Conservation (phyloP, 2,329 filamentous ascomycete genomes). For the Arthrocladium fulminans region DNA sequence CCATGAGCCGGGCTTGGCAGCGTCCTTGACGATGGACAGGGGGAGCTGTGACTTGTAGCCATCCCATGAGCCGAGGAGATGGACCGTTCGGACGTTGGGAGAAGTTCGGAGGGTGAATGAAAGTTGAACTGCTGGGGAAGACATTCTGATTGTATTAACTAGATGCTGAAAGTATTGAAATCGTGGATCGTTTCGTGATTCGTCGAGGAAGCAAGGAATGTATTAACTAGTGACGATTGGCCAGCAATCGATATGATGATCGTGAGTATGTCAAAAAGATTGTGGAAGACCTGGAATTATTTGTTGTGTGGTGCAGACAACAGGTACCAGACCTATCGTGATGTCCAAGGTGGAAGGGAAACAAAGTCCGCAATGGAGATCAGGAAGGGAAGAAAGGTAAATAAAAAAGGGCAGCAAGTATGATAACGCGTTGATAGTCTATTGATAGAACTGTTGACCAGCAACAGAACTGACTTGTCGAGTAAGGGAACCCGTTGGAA, state of each 20-base stretch:
- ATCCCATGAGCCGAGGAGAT: slow-evolving; percentile 97
- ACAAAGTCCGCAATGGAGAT: slow-evolving; percentile 8
- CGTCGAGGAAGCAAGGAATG: not conserved
- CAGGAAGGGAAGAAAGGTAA: slow-evolving; percentile 4
- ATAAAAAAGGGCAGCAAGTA: slow-evolving; percentile 7
- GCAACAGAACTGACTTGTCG: slow-evolving; percentile 9
- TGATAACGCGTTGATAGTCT: slow-evolving; percentile 8
- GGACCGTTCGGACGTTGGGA: slow-evolving; percentile 92
- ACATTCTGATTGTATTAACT: slow-evolving; percentile 15
- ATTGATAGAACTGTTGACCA: slow-evolving; percentile 10
- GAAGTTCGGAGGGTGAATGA: slow-evolving; percentile 95
- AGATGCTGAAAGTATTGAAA: not conserved
- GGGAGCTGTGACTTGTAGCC: slow-evolving; percentile 91
- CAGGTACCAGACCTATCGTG: slow-evolving; percentile 10
- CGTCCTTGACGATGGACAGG: slow-evolving; percentile 65
- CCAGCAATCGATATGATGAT: slow-evolving; percentile 16
- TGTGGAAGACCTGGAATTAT: slow-evolving; percentile 7
- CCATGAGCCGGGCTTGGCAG: slow-evolving; percentile 82
- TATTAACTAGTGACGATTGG: slow-evolving; percentile 15
- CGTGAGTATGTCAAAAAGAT: not conserved
- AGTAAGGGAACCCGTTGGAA: not conserved
- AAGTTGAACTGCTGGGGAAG: slow-evolving; percentile 66
- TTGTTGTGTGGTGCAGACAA: slow-evolving; percentile 5
- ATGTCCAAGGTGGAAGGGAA: slow-evolving; percentile 8
- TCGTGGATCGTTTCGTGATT: slow-evolving; percentile 2